Percentiles rank a stretch among this genome's conserved stretches.
Conservation (phyloP, 441 rosid species). For the Eugenia klotzschiana region DNA sequence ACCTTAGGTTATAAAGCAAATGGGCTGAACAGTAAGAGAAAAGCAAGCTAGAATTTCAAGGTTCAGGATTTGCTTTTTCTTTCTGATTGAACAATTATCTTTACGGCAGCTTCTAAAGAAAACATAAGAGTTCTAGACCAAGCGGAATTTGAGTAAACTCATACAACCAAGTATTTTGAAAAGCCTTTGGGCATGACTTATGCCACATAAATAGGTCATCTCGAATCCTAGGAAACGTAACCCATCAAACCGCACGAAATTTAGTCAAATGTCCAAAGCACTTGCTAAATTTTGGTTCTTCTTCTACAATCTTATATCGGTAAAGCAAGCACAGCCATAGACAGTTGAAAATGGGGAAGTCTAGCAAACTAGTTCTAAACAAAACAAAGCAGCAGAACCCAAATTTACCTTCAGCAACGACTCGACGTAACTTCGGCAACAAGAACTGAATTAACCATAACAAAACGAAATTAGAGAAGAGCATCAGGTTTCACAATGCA, state of each 20-base stretch:
- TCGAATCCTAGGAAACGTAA: background rate
- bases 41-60: background rate
- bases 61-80: background rate
- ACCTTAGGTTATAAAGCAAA: background rate
- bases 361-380: background rate
- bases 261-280: background rate
- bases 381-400: background rate
- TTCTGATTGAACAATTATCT: background rate
- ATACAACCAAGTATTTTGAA: background rate
- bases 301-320: background rate
- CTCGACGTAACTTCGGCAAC: background rate
- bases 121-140: background rate
- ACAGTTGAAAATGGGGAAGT: background rate
- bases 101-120: background rate
- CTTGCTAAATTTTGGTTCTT: background rate
- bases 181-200: background rate
- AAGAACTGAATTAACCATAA: background rate
- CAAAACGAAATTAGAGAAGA: background rate
- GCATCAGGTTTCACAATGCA: background rate
- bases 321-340: background rate
- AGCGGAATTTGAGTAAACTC: background rate
- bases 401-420: background rate
- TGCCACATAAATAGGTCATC: background rate
- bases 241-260: background rate
- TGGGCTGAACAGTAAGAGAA: background rate